phyloP scores from a whole-genome alignment of 306 rosid species.

The Chamaecrista fasciculata region DNA sequence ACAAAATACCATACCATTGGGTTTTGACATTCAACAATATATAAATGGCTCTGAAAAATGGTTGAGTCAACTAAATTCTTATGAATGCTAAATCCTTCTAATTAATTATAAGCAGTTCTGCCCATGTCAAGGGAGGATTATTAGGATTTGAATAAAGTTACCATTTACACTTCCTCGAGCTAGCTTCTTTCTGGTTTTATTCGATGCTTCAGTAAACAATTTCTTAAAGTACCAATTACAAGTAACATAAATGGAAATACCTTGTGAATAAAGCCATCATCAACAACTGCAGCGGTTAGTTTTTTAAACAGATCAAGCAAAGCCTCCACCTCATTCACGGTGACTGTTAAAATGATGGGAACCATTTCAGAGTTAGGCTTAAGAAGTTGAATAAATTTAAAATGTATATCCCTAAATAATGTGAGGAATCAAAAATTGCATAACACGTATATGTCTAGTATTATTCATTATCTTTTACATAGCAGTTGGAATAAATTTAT shows the following conservation, averaged over 20 bases:
- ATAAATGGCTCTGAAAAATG: background rate
- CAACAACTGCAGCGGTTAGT: constrained; percentile 54
- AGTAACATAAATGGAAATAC: constrained; percentile 35
- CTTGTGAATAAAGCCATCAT: constrained; percentile 71
- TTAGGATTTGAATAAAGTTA: background rate
- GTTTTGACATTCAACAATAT: constrained; percentile 1
- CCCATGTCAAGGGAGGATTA: background rate
- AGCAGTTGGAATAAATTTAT: too few relatives aligned
- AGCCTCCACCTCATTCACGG: constrained; percentile 79
- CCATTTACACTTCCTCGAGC: background rate
- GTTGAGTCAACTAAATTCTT: background rate
- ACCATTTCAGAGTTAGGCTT: background rate
- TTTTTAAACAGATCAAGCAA: constrained; percentile 55
- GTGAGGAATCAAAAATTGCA: background rate
- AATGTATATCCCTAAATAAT: background rate
- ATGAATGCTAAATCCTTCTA: background rate
- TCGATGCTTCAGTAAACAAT: background rate
- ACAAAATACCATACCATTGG: background rate
- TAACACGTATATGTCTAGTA: background rate
- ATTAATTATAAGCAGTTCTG: background rate
- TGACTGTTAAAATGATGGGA: constrained; percentile 42
- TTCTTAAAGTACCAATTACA: background rate
- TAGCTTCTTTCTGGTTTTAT: background rate
- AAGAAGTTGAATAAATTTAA: background rate
- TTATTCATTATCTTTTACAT: background rate